Conservation (phyloP, 2,329 filamentous ascomycete genomes). For the Penicillium sp. region DNA sequence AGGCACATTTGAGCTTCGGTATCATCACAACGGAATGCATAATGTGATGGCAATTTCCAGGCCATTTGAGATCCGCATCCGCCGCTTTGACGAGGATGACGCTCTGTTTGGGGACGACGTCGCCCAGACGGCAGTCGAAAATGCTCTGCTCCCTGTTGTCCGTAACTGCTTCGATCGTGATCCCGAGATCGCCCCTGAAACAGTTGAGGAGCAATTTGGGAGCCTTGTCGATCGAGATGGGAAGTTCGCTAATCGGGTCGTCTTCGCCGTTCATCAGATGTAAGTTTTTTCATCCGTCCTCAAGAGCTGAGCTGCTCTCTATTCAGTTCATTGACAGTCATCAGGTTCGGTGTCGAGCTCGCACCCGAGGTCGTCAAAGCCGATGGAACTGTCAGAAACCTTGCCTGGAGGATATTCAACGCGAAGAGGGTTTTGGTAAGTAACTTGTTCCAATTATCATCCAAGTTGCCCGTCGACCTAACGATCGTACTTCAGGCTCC, state of each 20-base stretch:
- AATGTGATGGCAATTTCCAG: conserved; percentile 90
- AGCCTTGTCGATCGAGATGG: conserved; percentile 76
- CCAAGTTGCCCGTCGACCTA: not conserved
- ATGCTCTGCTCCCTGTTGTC: conserved; percentile 72
- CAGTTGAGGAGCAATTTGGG: conserved; percentile 75
- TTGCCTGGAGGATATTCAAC: conserved; percentile 92
- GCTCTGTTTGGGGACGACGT: conserved; percentile 56
- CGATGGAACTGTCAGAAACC: conserved; percentile 81
- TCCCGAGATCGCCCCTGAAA: conserved; percentile 79
- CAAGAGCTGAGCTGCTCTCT: not conserved
- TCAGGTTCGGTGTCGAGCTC: conserved; percentile 83
- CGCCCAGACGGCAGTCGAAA: conserved; percentile 66
- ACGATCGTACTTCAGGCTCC: conserved; percentile 50
- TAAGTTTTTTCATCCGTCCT: conserved; percentile 36
- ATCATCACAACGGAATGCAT: conserved; percentile 89
- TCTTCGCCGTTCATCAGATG: conserved; percentile 94
- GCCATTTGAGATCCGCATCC: conserved; percentile 84
- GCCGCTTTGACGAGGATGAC: conserved; percentile 70
- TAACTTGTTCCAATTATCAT: conserved; percentile 14
- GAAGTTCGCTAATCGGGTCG: conserved; percentile 83
- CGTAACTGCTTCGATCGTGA: conserved; percentile 90
- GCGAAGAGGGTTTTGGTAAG: conserved; percentile 89
- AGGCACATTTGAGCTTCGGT: conserved; percentile 93
- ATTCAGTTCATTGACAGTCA: conserved; percentile 7
- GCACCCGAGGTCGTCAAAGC: conserved; percentile 86